Conservation (phyloP, 2,329 filamentous ascomycete genomes). For the Eutypella sp. region DNA sequence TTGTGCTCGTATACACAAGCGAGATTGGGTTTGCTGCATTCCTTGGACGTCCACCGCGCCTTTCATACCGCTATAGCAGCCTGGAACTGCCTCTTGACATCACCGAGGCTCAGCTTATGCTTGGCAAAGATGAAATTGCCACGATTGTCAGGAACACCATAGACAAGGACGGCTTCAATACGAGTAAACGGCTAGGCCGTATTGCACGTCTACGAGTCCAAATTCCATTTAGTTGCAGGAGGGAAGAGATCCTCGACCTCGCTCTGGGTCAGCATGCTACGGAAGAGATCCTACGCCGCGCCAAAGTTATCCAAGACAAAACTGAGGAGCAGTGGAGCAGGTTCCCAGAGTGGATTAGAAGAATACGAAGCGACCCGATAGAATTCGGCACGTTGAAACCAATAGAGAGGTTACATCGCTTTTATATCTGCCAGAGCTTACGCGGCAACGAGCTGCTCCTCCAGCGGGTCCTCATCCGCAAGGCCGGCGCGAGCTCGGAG, state of each 20-base stretch:
- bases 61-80: slow-evolving; percentile 29
- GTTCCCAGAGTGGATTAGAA: slow-evolving; percentile 21
- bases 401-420: slow-evolving; percentile 19
- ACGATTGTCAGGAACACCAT: slow-evolving; percentile 19
- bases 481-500: slow-evolving; percentile 27
- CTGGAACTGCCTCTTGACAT: slow-evolving; percentile 25
- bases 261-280: slow-evolving; percentile 25
- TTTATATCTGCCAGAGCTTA: slow-evolving; percentile 18
- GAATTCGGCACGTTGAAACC: slow-evolving; percentile 17
- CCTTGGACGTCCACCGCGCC: slow-evolving; percentile 28
- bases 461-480: slow-evolving; percentile 29
- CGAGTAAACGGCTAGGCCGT: slow-evolving; percentile 15
- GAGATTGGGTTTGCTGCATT: slow-evolving; percentile 28
- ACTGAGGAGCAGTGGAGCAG: slow-evolving; percentile 18
- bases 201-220: slow-evolving; percentile 22
- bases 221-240: slow-evolving; percentile 17
- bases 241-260: slow-evolving; percentile 33
- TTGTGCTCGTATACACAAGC: slow-evolving; percentile 20
- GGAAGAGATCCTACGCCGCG: slow-evolving; percentile 25
- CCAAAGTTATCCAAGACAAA: slow-evolving; percentile 17
- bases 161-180: slow-evolving; percentile 25
- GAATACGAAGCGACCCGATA: slow-evolving; percentile 13
- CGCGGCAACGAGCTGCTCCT: slow-evolving; percentile 27
- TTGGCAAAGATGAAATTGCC: slow-evolving; percentile 20
- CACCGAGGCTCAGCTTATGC: slow-evolving; percentile 20